Percentiles rank a stretch among this genome's conserved stretches.
Conservation (phyloP, 2,329 filamentous ascomycete genomes). For the Botrytis aclada region DNA sequence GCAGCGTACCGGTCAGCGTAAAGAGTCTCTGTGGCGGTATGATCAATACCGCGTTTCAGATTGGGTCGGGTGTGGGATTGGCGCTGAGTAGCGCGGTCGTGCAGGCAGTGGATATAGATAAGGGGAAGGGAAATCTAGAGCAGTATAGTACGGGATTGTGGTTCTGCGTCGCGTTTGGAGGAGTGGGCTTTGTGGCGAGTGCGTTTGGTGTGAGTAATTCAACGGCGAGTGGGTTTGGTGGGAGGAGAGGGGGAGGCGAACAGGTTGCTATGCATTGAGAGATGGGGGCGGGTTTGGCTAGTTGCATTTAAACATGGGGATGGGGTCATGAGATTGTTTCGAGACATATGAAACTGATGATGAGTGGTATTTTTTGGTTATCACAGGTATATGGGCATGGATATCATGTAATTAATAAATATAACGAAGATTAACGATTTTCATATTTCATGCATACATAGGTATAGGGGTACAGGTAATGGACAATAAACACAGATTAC, state of each 20-base stretch:
- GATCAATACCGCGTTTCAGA: conserved; percentile 45
- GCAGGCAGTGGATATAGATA: conserved; percentile 40
- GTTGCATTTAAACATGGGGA: neutral
- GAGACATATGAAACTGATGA: neutral
- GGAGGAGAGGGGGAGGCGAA: neutral
- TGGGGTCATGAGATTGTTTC: neutral
- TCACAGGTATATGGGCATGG: neutral
- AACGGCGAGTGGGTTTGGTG: conserved; percentile 3
- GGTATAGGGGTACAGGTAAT: neutral
- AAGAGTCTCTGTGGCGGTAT: conserved; percentile 44
- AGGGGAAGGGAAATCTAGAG: conserved; percentile 36
- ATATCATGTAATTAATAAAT: neutral
- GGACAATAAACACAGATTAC: neutral
- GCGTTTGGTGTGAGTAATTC: conserved; percentile 30
- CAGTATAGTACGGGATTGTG: conserved; percentile 44
- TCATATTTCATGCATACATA: neutral
- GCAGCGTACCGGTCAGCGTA: conserved; percentile 42
- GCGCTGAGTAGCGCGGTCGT: conserved; percentile 42
- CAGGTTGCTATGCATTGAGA: neutral
- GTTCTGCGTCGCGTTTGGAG: conserved; percentile 43
- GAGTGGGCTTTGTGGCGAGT: conserved; percentile 37
- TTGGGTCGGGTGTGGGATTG: conserved; percentile 42
- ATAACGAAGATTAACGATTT: neutral
- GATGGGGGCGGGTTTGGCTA: neutral
- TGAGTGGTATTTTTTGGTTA: neutral